phyloP scores from a whole-genome alignment of 2,329 filamentous ascomycete genomes.

The Xylaria sp. region DNA sequence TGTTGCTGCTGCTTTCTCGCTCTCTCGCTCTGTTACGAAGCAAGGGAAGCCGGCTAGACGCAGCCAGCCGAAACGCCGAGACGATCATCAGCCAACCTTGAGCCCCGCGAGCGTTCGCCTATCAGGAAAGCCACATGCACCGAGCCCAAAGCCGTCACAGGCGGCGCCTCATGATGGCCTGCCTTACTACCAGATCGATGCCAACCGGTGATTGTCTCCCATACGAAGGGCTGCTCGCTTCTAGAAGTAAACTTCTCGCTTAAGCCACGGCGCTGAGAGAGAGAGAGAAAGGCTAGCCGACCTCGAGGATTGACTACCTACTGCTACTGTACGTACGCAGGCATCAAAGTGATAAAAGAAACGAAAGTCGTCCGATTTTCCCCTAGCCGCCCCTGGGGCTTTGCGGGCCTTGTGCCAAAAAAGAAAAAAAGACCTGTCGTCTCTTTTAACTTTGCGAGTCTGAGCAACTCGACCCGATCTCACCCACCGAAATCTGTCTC shows the following conservation, averaged over 20 bases:
- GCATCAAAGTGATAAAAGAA: not conserved
- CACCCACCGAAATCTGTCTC: slow-evolving; percentile 25
- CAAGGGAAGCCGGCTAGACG: slow-evolving; percentile 5
- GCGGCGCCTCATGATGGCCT: not conserved
- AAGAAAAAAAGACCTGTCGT: slow-evolving; percentile 25
- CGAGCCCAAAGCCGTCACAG: not conserved
- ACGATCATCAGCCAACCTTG: slow-evolving; percentile 18
- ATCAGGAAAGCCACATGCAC: not conserved
- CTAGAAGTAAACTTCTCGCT: not conserved
- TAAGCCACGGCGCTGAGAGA: not conserved
- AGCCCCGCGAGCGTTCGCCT: not conserved
- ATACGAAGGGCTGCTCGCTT: not conserved
- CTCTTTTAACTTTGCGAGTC: slow-evolving; percentile 26
- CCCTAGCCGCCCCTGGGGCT: too few relatives aligned
- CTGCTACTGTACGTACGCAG: too few relatives aligned
- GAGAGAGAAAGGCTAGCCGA: not conserved
- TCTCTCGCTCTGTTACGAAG: not conserved
- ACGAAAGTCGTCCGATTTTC: not conserved
- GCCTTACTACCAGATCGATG: not conserved
- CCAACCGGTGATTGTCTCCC: not conserved
- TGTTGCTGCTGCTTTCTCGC: too few relatives aligned
- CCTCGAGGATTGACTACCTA: not conserved
- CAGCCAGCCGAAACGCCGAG: slow-evolving; percentile 21
- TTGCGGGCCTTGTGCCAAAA: too few relatives aligned
- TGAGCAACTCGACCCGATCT: slow-evolving; percentile 31